Percentiles rank a stretch among this genome's conserved stretches.
Evolutionary conservation across 768 basidiomycete genomes (phyloP).

Genomic region (Lyophyllum decastes): DNA sequence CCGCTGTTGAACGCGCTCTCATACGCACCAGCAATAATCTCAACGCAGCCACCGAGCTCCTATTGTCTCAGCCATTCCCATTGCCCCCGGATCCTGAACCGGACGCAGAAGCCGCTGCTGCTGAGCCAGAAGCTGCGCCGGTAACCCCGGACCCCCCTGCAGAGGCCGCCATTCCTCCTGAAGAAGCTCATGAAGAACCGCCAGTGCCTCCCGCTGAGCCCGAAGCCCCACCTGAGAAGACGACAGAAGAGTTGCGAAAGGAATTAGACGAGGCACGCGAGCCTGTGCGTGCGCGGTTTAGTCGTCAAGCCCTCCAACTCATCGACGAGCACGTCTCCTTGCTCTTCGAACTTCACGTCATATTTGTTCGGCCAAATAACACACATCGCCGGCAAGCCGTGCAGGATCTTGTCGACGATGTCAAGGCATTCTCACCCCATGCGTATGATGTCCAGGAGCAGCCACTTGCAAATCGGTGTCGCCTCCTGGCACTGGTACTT

Average conservation of each 20-base stretch:
- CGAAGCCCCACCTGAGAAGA: slow-evolving; percentile 37
- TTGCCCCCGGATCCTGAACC: slow-evolving; percentile 68
- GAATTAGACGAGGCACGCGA: slow-evolving; percentile 70
- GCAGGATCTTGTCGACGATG: slow-evolving; percentile 73
- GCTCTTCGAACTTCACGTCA: slow-evolving; percentile 84
- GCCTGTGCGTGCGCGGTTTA: slow-evolving; percentile 62
- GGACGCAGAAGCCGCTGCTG: slow-evolving; percentile 26
- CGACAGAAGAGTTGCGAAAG: slow-evolving; percentile 61
- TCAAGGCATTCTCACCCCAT: slow-evolving; percentile 64
- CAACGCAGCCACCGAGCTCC: slow-evolving; percentile 82
- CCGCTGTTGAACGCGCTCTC: slow-evolving; percentile 83
- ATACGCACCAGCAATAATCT: slow-evolving; percentile 86
- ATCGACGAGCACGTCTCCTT: slow-evolving; percentile 87
- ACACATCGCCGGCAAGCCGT: slow-evolving; percentile 67
- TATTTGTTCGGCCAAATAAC: slow-evolving; percentile 69
- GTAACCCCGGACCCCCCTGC: slow-evolving; percentile 27
- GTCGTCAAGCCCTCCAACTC: slow-evolving; percentile 70
- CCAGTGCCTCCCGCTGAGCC: slow-evolving; percentile 13
- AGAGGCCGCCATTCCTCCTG: slow-evolving; percentile 19
- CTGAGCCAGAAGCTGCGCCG: slow-evolving; percentile 11
- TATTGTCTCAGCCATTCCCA: slow-evolving; percentile 81
- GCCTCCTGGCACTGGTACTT: slow-evolving; percentile 82
- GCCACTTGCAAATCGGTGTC: slow-evolving; percentile 78
- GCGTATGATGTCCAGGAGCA: slow-evolving; percentile 75
- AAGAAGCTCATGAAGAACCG: slow-evolving; percentile 29